These are phyloP conservation scores for Leptomonas pyrrhocoris DNA, from an alignment of 208 protist genomes.

Conservation along the genomic window DNA sequence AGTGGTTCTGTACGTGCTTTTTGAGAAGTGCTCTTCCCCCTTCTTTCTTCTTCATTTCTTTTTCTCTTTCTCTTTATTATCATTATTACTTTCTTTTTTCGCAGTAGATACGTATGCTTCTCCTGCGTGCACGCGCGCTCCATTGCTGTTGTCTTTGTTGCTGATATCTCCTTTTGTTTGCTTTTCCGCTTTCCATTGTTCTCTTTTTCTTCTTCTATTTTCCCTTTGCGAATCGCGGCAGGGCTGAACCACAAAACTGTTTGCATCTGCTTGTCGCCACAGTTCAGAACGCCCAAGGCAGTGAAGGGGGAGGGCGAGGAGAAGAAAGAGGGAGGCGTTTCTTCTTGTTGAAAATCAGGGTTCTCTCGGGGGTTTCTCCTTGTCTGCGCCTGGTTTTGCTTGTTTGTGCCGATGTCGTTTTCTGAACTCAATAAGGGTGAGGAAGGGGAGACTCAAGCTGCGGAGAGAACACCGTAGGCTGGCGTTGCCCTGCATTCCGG, in stretches of 20 bases:
- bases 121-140: neutral
- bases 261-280: no score
- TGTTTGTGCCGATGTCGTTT: no score
- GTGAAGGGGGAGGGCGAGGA: no score
- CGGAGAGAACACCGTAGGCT: no score
- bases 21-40: neutral
- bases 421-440: no score
- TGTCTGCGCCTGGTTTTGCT: neutral
- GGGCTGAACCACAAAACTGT: no score
- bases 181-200: conserved; percentile 2
- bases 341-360: neutral
- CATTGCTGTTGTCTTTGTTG: conserved; percentile 9
- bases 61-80: neutral
- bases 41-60: neutral
- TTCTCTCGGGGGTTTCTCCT: neutral
- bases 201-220: neutral
- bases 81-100: neutral
- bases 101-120: no score
- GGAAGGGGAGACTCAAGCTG: no score
- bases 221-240: no score
- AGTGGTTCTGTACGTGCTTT: neutral
- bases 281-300: no score
- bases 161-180: conserved; percentile 27
- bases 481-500: no score
- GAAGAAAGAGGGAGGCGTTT: neutral